phyloP scores from a whole-genome alignment of 331 rosid species.

The Acacia concinna region DNA sequence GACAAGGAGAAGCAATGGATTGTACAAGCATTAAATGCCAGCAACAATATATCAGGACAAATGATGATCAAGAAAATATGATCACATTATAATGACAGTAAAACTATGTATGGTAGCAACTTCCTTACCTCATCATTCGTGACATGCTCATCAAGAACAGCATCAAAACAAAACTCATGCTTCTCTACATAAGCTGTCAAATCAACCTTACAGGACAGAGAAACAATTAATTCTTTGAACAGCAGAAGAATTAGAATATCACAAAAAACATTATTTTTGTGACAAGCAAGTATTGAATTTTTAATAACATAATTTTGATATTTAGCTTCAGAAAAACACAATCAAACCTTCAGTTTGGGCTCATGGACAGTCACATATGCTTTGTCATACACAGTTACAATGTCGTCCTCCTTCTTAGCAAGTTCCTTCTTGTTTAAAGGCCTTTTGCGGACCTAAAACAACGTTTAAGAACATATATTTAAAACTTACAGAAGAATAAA shows the following conservation, averaged over 20 bases:
- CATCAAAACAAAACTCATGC: conserved; percentile 98
- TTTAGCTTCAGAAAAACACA: conserved; percentile 16
- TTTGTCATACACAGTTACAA: conserved; percentile 73
- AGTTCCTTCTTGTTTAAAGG: conserved; percentile 96
- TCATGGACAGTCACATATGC: conserved; percentile 81
- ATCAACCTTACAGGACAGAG: conserved; percentile 69
- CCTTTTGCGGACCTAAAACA: conserved; percentile 87
- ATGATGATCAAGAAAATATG: background rate
- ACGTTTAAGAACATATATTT: conserved; percentile 1
- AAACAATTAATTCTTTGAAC: conserved; percentile 17
- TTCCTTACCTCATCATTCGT: conserved; percentile 78
- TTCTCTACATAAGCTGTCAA: conserved; percentile 98
- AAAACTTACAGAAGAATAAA: background rate
- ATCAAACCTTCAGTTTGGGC: conserved; percentile 83
- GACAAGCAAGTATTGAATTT: conserved; percentile 20
- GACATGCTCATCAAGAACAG: conserved; percentile 86
- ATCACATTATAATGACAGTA: background rate
- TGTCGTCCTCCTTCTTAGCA: conserved; percentile 91
- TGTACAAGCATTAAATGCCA: conserved; percentile 20
- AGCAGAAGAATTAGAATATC: conserved; percentile 22
- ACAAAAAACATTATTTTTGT: background rate
- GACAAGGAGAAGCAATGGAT: conserved; percentile 23
- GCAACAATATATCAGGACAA: conserved; percentile 7
- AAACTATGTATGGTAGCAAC: conserved; percentile 18
- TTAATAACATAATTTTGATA: conserved; percentile 9